Evolutionary conservation across 805 yeast species (phyloP).

Genomic region (Suhomyces pyralidae): DNA sequence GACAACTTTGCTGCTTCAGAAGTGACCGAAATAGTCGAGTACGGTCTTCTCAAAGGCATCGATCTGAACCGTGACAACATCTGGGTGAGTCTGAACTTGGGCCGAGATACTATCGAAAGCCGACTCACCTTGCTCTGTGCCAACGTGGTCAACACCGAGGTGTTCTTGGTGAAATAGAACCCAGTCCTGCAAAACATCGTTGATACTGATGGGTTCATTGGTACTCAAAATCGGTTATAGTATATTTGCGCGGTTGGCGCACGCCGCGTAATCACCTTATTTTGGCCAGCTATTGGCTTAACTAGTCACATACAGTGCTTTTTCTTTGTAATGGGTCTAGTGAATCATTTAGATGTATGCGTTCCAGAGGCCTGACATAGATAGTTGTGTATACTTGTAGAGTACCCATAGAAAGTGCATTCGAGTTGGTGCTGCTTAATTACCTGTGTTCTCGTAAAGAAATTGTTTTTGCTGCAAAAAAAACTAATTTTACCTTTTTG

Average conservation of each 20-base stretch:
- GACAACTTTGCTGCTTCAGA: neutral
- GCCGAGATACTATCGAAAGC: constrained; percentile 14
- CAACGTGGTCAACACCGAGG: constrained; percentile 40
- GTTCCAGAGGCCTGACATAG: neutral
- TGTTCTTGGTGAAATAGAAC: constrained; percentile 58
- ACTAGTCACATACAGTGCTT: neutral
- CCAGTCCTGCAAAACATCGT: constrained; percentile 45
- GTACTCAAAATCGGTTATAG: neutral
- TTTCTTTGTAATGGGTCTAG: neutral
- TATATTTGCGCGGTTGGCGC: neutral
- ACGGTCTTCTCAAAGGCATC: neutral
- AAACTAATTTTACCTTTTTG: neutral
- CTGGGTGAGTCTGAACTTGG: constrained; percentile 1
- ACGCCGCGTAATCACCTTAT: neutral
- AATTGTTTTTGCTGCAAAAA: neutral
- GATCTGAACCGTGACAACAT: neutral
- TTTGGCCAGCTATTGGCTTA: neutral
- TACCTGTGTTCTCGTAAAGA: neutral
- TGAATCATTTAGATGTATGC: neutral
- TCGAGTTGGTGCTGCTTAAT: neutral
- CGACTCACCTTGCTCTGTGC: constrained; percentile 19
- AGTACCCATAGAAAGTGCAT: neutral
- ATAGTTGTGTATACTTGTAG: neutral
- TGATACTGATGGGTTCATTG: neutral
- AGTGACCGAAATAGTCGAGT: constrained; percentile 5